Evolutionary conservation across 2,329 filamentous ascomycete species (phyloP).

Genomic region (Neospermospora avenae): DNA sequence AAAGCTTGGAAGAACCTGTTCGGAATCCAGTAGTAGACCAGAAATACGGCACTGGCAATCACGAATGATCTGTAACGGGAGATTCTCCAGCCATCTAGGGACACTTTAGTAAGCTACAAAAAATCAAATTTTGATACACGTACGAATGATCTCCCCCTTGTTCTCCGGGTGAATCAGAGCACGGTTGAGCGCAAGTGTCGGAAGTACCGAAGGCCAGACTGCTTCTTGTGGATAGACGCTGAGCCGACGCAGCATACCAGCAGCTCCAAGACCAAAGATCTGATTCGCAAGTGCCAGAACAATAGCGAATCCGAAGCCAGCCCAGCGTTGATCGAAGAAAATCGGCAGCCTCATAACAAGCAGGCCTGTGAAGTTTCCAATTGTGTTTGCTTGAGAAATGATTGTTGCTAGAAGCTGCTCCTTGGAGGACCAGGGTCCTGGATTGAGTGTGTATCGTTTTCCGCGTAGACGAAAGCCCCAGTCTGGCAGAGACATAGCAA

Average conservation of each 20-base stretch:
- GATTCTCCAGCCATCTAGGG: conserved; percentile 41
- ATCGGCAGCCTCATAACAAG: conserved; percentile 33
- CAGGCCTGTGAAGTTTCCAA: conserved; percentile 10
- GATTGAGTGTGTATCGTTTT: conserved; percentile 11
- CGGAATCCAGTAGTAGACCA: conserved; percentile 32
- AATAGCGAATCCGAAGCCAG: conserved; percentile 34
- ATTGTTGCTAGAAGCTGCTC: conserved; percentile 18
- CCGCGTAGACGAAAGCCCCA: conserved; percentile 11
- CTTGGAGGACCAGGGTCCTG: conserved; percentile 14
- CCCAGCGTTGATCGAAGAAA: conserved; percentile 36
- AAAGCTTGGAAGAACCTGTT: conserved; percentile 34
- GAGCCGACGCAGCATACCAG: conserved; percentile 37
- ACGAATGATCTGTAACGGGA: conserved; percentile 39
- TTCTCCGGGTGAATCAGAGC: conserved; percentile 30
- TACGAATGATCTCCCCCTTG: conserved; percentile 4
- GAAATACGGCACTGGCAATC: conserved; percentile 33
- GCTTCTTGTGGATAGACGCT: conserved; percentile 37
- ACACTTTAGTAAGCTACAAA: neutral
- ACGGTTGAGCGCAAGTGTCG: conserved; percentile 37
- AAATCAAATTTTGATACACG: neutral
- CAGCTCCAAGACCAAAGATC: conserved; percentile 36
- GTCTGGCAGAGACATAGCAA: conserved; percentile 13
- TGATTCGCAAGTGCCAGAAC: conserved; percentile 36
- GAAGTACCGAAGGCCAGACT: conserved; percentile 37
- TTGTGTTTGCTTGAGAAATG: conserved; percentile 13